Conservation (phyloP, 805 yeast species). For the Candida hispaniensis region DNA sequence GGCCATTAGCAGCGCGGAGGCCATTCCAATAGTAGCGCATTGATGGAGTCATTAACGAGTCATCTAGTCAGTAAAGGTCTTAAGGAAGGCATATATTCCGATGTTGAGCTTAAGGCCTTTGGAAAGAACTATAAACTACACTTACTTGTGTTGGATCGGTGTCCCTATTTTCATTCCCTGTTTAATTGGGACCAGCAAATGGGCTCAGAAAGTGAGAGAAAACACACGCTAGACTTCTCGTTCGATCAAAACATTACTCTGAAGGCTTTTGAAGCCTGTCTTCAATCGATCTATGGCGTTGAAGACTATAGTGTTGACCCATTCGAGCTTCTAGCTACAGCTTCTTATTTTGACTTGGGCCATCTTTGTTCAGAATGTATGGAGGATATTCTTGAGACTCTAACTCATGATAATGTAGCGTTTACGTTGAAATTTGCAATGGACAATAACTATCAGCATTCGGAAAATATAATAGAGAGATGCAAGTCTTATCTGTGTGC, state of each 20-base stretch:
- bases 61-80: no score
- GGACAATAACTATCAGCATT: conserved; percentile 36
- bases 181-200: conserved; percentile 39
- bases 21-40: no score
- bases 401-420: conserved; percentile 32
- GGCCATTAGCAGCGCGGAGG: no score
- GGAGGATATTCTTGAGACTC: conserved; percentile 29
- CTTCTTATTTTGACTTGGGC: conserved; percentile 39
- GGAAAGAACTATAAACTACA: conserved; percentile 38
- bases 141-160: conserved; percentile 35
- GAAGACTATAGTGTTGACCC: conserved; percentile 7
- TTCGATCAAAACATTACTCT: conserved; percentile 34
- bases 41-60: no score
- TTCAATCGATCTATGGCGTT: conserved; percentile 39
- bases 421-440: conserved; percentile 35
- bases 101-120: conserved; percentile 40
- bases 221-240: conserved; percentile 30
- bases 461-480: conserved; percentile 38
- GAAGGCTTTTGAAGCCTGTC: conserved; percentile 40
- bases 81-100: no score
- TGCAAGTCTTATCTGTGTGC: conserved; percentile 38
- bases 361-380: conserved; percentile 38
- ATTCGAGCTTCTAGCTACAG: conserved; percentile 22
- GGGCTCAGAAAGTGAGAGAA: conserved; percentile 1
- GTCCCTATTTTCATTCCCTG: conserved; percentile 39